Base-by-base conservation (phyloP, 306 rosid species). In the Ceratonia siliqua region DNA sequence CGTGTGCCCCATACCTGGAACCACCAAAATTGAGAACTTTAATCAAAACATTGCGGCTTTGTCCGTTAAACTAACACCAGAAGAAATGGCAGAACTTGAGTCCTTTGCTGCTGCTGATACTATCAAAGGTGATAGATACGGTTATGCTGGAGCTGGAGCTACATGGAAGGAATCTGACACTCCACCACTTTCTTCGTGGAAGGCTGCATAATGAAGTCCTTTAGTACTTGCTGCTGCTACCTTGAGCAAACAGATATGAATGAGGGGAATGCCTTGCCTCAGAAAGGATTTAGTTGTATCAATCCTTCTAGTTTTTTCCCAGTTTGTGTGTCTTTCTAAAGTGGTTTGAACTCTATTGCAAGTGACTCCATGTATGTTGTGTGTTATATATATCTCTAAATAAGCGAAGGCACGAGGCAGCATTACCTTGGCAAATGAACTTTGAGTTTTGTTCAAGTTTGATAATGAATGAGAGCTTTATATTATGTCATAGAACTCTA, bases 1-100 rank as follows among this genome's bases (percentile, higher is more conserved):
- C 2, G 87, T 81, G 33, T 75, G 82, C 36, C 85, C 87, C 10
- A 83, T 86, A 9, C 94, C 94, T 0, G 94, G 94, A 79, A 89
- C 94, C 48, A 89, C 94, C 7, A 85, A 87, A 70, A 65, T 79
- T 2, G 71, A 68, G 59, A 89, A 89, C 80, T 48, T 89, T 0
- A 50, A 87, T 38, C 81, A 87, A 27, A 89, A 89, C 27, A 74
- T 87, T 8, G 83, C 62, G 4, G 89, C 89, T 32, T 65, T 87
- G 25, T 76, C 88, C 1, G 74, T 89, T 20, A 87, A 87, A 46
- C 79, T 85, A 11, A 78, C 84, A 24, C 79, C 82, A 1, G 81
- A 85, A 53, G 91, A 89, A 45, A 43, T 76, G 81, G 82, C 65
- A 8, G 87, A 88, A 48, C 86, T 91, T 1, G 89, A 88, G 84